Conservation (phyloP, 1,284 basidiomycete species). For the Microstroma glucosiphilum region DNA sequence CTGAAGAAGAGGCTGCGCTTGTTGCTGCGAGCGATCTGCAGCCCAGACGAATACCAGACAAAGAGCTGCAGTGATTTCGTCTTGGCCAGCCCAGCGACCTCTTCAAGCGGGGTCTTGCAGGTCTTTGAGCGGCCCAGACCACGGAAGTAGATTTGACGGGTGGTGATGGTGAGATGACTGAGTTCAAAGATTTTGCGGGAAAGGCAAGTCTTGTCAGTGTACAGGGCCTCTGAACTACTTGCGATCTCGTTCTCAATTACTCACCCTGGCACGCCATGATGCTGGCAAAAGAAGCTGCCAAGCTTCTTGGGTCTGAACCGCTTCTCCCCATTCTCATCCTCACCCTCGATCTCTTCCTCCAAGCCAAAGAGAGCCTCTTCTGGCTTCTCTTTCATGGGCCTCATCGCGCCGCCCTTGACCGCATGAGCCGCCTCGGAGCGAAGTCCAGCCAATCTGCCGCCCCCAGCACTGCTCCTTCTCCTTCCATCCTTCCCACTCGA, state of each 20-base stretch:
- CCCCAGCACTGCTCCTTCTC: too few species aligned
- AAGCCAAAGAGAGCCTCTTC: constrained; percentile 23
- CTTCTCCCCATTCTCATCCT: constrained; percentile 17
- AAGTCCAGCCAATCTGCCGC: neutral
- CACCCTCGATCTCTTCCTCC: constrained; percentile 15
- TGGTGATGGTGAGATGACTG: constrained; percentile 13
- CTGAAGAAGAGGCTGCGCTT: constrained; percentile 34
- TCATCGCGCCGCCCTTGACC: constrained; percentile 14
- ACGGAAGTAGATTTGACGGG: constrained; percentile 24
- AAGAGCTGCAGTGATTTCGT: constrained; percentile 38
- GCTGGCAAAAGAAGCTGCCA: constrained; percentile 49
- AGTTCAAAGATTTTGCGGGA: constrained; percentile 34
- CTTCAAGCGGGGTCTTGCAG: constrained; percentile 33
- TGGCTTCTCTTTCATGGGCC: constrained; percentile 7
- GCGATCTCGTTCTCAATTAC: constrained; percentile 1
- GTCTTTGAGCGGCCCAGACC: constrained; percentile 25
- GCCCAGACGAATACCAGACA: constrained; percentile 41
- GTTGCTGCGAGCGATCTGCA: constrained; percentile 39
- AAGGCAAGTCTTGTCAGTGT: neutral
- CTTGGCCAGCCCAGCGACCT: constrained; percentile 43
- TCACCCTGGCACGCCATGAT: constrained; percentile 33
- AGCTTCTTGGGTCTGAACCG: constrained; percentile 32
- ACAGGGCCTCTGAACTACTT: neutral
- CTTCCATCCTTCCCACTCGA: too few species aligned
- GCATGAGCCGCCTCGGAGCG: constrained; percentile 18